Conservation (phyloP, 768 basidiomycete genomes). For the Baorangia bicolor region DNA sequence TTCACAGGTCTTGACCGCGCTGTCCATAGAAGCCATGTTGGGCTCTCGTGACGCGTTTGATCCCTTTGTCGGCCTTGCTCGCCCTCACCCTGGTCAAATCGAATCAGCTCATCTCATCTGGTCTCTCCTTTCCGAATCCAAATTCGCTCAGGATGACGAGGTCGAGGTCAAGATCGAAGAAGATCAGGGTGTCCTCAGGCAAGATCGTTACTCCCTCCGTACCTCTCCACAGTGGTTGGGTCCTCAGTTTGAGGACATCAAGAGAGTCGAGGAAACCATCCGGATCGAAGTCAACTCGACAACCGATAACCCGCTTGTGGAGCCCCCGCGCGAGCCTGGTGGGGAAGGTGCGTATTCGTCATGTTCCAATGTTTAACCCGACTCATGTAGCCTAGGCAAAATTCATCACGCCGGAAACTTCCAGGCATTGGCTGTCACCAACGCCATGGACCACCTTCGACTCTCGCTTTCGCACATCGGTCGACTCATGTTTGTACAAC, state of each 20-base stretch:
- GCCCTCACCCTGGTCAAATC: slow-evolving; percentile 86
- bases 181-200: slow-evolving; percentile 71
- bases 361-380: neutral
- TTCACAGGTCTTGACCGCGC: slow-evolving; percentile 67
- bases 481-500: slow-evolving; percentile 66
- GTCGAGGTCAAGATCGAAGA: slow-evolving; percentile 72
- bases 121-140: slow-evolving; percentile 65
- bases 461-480: slow-evolving; percentile 69
- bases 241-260: slow-evolving; percentile 79
- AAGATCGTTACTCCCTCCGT: slow-evolving; percentile 68
- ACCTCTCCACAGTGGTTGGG: slow-evolving; percentile 85
- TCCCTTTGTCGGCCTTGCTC: slow-evolving; percentile 71
- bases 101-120: slow-evolving; percentile 71
- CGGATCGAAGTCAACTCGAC: slow-evolving; percentile 83
- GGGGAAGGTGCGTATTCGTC: slow-evolving; percentile 17
- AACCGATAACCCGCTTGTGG: slow-evolving; percentile 85
- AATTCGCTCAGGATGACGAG: slow-evolving; percentile 65
- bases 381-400: slow-evolving; percentile 33
- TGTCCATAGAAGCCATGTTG: slow-evolving; percentile 80
- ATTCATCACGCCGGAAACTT: slow-evolving; percentile 88
- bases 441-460: slow-evolving; percentile 86
- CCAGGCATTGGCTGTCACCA: slow-evolving; percentile 84
- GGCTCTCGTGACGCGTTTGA: slow-evolving; percentile 73
- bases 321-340: slow-evolving; percentile 66
- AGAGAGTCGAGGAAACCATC: slow-evolving; percentile 60